A percentile compares a stretch with the other conserved stretches of the same genome.
Evolutionary conservation across 1,284 basidiomycete species (phyloP).

Genomic region (Microbotryum lychnidis-dioicae): DNA sequence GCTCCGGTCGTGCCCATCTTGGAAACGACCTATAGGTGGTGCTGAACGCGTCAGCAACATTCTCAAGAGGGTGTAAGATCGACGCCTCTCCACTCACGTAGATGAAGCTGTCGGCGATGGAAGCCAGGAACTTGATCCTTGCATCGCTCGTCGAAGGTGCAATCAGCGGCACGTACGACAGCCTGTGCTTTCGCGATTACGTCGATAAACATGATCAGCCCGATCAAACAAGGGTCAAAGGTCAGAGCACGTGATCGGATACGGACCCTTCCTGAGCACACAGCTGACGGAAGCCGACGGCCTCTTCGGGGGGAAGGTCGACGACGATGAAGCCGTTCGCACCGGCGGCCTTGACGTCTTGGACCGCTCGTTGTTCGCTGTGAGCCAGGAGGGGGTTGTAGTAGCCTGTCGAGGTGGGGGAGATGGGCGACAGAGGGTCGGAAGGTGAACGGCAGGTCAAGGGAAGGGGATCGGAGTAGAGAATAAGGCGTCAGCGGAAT

Average conservation of each 20-base stretch:
- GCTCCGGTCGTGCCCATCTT: constrained; percentile 98
- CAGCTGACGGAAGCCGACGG: constrained; percentile 76
- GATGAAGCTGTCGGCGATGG: constrained; percentile 94
- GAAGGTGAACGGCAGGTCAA: neutral
- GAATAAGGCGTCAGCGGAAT: constrained; percentile 11
- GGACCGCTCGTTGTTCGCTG: constrained; percentile 85
- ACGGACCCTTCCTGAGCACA: constrained; percentile 70
- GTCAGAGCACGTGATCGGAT: constrained; percentile 2
- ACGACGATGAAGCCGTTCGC: constrained; percentile 98
- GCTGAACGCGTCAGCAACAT: neutral
- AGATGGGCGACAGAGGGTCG: neutral
- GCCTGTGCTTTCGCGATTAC: constrained; percentile 44
- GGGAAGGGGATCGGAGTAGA: neutral
- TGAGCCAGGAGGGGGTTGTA: constrained; percentile 94
- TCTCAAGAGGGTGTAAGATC: neutral
- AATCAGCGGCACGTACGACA: constrained; percentile 94
- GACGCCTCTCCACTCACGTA: constrained; percentile 53
- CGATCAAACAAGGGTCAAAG: neutral
- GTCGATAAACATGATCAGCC: neutral
- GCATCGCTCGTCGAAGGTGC: constrained; percentile 83
- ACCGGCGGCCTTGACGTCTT: constrained; percentile 77
- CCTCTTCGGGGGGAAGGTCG: constrained; percentile 96
- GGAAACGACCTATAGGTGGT: constrained; percentile 38
- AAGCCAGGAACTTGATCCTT: constrained; percentile 81
- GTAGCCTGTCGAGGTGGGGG: constrained; percentile 57